Evolutionary conservation across 306 rosid genomes (phyloP).

Genomic region (Quercus alba): DNA sequence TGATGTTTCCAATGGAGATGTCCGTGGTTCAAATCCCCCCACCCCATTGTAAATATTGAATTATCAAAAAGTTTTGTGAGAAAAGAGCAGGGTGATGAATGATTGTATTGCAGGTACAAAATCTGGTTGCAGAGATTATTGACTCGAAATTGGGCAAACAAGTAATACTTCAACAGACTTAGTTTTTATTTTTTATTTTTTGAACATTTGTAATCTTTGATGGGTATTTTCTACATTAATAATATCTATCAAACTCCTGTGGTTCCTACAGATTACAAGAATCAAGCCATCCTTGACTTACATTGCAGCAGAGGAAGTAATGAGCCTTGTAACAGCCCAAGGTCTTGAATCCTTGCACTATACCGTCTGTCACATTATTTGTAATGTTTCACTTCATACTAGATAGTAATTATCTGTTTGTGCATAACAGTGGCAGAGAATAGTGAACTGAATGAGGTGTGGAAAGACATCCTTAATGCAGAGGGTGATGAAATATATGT

Average conservation of each 20-base stretch:
- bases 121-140: conserved; percentile 87
- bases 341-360: conserved; percentile 42
- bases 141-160: conserved; percentile 93
- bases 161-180: conserved; percentile 39
- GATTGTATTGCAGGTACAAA: conserved; percentile 66
- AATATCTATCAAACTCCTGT: neutral
- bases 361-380: conserved; percentile 1
- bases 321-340: conserved; percentile 99
- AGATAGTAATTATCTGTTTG: conserved; percentile 14
- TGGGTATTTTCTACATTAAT: neutral
- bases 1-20: no score
- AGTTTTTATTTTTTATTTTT: neutral
- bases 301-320: conserved; percentile 85
- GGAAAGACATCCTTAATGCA: conserved; percentile 89
- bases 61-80: neutral
- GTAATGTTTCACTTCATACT: neutral
- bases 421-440: conserved; percentile 72
- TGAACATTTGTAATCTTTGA: neutral
- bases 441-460: conserved; percentile 82
- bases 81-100: conserved; percentile 5
- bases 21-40: no score
- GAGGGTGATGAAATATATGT: conserved; percentile 97
- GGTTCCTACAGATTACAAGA: conserved; percentile 59
- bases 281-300: conserved; percentile 82
- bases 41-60: no score